phyloP scores from a whole-genome alignment of 257 asterid genomes.

The Jaltomata sinuosa region DNA sequence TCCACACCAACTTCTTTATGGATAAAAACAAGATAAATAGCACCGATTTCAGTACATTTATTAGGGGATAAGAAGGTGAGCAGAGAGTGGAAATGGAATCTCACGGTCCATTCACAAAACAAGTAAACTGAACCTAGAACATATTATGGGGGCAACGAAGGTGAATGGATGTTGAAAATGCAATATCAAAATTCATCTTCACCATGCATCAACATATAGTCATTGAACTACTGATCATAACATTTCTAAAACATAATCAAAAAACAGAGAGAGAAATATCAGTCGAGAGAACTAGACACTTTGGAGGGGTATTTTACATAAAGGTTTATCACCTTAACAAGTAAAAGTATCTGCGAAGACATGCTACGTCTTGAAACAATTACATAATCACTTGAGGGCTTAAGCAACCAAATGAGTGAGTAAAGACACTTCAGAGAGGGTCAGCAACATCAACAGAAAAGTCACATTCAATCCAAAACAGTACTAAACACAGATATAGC shows the following conservation, averaged over 20 bases:
- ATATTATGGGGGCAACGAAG: not conserved
- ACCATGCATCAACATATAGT: not conserved
- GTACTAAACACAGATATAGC: not conserved
- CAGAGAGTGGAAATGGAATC: too few relatives aligned
- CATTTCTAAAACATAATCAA: not conserved
- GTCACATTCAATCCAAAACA: not conserved
- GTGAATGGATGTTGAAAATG: not conserved
- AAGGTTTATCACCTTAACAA: not conserved
- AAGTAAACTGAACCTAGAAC: too few relatives aligned
- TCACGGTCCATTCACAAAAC: too few relatives aligned
- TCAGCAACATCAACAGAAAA: not conserved
- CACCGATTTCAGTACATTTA: too few relatives aligned
- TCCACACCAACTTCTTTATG: too few relatives aligned
- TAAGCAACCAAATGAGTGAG: not conserved
- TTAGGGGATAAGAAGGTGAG: too few relatives aligned
- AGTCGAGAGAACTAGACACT: not conserved
- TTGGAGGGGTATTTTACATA: not conserved
- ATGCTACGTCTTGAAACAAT: not conserved
- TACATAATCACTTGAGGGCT: not conserved
- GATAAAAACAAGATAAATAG: too few relatives aligned
- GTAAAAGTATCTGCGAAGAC: not conserved
- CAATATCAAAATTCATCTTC: not conserved
- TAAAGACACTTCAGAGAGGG: not conserved
- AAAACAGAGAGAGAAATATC: not conserved
- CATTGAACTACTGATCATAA: not conserved